A percentile compares a stretch with the other conserved stretches of the same genome.
phyloP scores from a whole-genome alignment of 1,284 basidiomycete genomes.

The Polyporus tsugae region DNA sequence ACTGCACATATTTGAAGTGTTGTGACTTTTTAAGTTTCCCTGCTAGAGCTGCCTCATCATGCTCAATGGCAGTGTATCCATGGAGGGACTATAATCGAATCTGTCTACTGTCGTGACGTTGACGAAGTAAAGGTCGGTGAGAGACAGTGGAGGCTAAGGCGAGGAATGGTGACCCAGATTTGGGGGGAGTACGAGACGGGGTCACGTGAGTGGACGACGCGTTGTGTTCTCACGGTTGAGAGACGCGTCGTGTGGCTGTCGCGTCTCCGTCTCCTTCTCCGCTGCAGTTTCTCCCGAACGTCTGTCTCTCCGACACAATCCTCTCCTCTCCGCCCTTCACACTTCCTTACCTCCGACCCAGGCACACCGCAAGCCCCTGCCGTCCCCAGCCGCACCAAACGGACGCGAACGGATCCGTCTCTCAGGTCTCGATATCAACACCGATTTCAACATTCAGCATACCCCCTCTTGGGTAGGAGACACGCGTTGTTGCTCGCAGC shows the following conservation, averaged over 20 bases:
- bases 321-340: slow-evolving; percentile 6
- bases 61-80: background rate
- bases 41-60: too few relatives aligned
- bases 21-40: too few relatives aligned
- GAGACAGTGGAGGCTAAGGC: background rate
- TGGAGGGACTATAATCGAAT: background rate
- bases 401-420: background rate
- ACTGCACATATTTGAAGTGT: too few relatives aligned
- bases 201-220: slow-evolving; percentile 29
- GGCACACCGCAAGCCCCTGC: background rate
- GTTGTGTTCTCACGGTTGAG: slow-evolving; percentile 33
- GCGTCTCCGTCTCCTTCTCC: slow-evolving; percentile 5
- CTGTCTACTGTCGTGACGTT: background rate
- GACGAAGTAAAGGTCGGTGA: background rate
- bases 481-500: background rate
- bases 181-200: slow-evolving; percentile 14
- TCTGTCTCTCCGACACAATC: slow-evolving; percentile 7
- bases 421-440: background rate
- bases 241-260: slow-evolving; percentile 24
- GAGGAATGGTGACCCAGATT: slow-evolving; percentile 11
- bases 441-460: background rate
- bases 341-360: background rate
- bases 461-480: background rate
- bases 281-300: slow-evolving; percentile 7
- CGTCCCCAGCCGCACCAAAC: background rate